A percentile compares a stretch with the other conserved stretches of the same genome.
phyloP scores from a whole-genome alignment of 164 flowering plant species.

The Magnolia kwangsiensis region DNA sequence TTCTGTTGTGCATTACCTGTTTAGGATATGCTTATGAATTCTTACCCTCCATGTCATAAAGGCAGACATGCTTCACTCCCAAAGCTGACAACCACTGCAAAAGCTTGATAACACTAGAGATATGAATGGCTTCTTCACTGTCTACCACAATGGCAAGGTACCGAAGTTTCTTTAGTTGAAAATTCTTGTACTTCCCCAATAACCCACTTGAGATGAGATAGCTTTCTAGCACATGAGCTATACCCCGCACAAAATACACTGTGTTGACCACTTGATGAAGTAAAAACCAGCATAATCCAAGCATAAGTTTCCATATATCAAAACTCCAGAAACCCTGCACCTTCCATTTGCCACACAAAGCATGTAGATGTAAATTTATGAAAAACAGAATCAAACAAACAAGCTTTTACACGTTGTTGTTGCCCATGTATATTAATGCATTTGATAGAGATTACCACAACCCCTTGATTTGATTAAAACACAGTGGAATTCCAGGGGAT shows the following conservation, averaged over 20 bases:
- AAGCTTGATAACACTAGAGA: constrained; percentile 50
- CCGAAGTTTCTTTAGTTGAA: constrained; percentile 45
- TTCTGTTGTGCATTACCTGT: not conserved
- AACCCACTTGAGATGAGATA: constrained; percentile 48
- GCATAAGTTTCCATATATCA: constrained; percentile 24
- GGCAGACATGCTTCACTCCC: constrained; percentile 68
- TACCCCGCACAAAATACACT: constrained; percentile 31
- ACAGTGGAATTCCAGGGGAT: no score
- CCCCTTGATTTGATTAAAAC: no score
- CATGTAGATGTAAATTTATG: not conserved
- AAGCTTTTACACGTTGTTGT: no score
- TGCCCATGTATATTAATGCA: no score
- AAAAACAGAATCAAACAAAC: not conserved
- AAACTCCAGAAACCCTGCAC: constrained; percentile 9
- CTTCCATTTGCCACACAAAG: not conserved
- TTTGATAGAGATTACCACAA: no score
- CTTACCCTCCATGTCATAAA: constrained; percentile 82
- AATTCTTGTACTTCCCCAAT: constrained; percentile 30
- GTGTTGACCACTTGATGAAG: constrained; percentile 48
- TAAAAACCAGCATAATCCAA: constrained; percentile 46
- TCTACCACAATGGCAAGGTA: constrained; percentile 81
- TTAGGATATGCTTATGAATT: not conserved
- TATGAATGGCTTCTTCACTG: constrained; percentile 71
- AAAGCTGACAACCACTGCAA: constrained; percentile 55
- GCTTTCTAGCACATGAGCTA: constrained; percentile 37